These are phyloP conservation scores for Trametes hirsuta DNA, from an alignment of 1,284 basidiomycete genomes.

Conservation along the genomic window DNA sequence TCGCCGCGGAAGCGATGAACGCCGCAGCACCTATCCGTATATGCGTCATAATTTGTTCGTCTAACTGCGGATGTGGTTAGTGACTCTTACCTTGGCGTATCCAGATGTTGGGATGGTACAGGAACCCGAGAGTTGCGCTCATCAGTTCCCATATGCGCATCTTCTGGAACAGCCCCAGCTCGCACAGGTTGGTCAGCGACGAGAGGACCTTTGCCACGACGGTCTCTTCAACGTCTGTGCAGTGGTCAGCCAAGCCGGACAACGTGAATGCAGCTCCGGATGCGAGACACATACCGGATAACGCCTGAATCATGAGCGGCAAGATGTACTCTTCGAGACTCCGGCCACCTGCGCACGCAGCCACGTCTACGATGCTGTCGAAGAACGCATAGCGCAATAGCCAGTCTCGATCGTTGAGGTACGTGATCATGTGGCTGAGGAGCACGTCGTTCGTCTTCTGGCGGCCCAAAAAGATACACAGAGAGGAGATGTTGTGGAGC, in stretches of 20 bases:
- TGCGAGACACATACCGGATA: conserved; percentile 68
- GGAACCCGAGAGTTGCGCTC: conserved; percentile 82
- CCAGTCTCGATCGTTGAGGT: conserved; percentile 97
- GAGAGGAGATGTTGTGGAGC: conserved; percentile 79
- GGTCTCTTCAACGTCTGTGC: conserved; percentile 88
- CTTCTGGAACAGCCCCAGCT: conserved; percentile 86
- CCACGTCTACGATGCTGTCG: conserved; percentile 94
- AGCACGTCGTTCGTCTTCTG: conserved; percentile 95
- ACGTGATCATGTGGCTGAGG: conserved; percentile 97
- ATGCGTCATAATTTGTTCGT: background rate
- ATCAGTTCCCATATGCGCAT: conserved; percentile 95
- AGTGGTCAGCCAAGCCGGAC: conserved; percentile 46
- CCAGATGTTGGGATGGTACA: conserved; percentile 98
- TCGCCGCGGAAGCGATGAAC: conserved; percentile 85
- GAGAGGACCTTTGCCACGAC: conserved; percentile 89
- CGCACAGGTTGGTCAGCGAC: conserved; percentile 84
- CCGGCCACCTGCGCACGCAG: conserved; percentile 86
- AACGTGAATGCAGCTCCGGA: background rate
- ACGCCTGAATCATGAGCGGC: conserved; percentile 92
- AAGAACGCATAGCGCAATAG: conserved; percentile 90
- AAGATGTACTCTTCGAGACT: conserved; percentile 89
- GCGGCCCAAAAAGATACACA: conserved; percentile 93
- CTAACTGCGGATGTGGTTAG: background rate
- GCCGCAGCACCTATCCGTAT: conserved; percentile 70
- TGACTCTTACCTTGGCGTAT: conserved; percentile 77